Base-by-base conservation (phyloP, 1,139 yeast genomes). In the Zhuliangozyma blackwelliae region DNA sequence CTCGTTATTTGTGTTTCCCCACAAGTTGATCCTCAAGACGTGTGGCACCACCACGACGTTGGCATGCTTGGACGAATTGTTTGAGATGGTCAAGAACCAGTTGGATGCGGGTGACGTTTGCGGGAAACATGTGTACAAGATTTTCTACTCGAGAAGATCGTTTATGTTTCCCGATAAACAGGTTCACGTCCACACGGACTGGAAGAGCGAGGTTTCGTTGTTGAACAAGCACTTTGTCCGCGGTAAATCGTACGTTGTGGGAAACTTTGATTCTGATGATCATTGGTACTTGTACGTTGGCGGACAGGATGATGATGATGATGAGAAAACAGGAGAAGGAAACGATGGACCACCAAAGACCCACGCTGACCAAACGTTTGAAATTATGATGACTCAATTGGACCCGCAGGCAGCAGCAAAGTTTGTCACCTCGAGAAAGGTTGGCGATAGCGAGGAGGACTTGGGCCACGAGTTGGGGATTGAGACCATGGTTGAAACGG, bases 41-140 rank as follows among this genome's bases (percentile, higher is more conserved):
- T 92, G 98, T 59, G 98, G 98, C 9, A 90, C 97, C 10, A 92
- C 97, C 2, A 88, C 97, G 2, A 82, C 96, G 1, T 72, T 92
- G 44, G 77, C 81, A 25, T 92, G 97, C 50, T 64, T 92, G 29
- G 79, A 77, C 25, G 72, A 76, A 38, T 64, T 90, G 41, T 75
- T 84, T 47, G 73, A 75, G 31, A 59, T 77, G 21, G 76, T 82
- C 10, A 44, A 43, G 23, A 33, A 35, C 8, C 27, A 32, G 25
- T 36, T 40, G 28, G 10, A 36, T 20, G 35, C 51, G 34, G n/a
- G n/a, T n/a, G 37, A 55, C n/a, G 45, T 65, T 35, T 40, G 50
- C n/a, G 42, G 65, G 42, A 47, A 49, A 39, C 45, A 56, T 30
- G 81, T 88, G 31, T 74, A 74, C 63, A 77, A 85, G 49, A 80